Conservation (phyloP, 2,329 filamentous ascomycete species). For the Phyllosticta citribraziliensis region DNA sequence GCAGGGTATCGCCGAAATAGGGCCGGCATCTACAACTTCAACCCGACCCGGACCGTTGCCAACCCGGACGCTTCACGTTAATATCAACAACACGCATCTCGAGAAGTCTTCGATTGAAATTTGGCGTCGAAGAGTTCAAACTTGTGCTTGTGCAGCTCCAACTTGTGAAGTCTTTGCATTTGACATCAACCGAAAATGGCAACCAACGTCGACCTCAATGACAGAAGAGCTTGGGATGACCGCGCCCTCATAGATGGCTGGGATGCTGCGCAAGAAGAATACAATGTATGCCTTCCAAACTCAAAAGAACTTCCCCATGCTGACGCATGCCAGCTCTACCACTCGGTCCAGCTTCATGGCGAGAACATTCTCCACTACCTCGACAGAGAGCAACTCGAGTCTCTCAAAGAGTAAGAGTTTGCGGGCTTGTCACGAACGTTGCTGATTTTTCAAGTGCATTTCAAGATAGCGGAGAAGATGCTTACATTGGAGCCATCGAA, state of each 20-base stretch:
- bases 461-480: not conserved
- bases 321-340: slow-evolving; percentile 22
- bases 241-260: slow-evolving; percentile 25
- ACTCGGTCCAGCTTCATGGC: slow-evolving; percentile 27
- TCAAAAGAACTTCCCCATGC: not conserved
- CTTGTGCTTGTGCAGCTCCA: not conserved
- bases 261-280: slow-evolving; percentile 27
- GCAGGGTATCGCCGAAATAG: slow-evolving; percentile 1
- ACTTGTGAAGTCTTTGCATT: not conserved
- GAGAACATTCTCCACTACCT: slow-evolving; percentile 27
- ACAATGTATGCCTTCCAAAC: slow-evolving; percentile 18
- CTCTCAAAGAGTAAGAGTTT: slow-evolving; percentile 13
- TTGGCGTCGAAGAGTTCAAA: not conserved
- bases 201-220: slow-evolving; percentile 3
- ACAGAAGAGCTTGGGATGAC: slow-evolving; percentile 27
- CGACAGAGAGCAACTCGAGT: slow-evolving; percentile 18
- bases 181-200: not conserved
- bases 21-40: not conserved
- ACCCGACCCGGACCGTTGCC: too few species aligned
- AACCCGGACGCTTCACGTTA: too few species aligned
- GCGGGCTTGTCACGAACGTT: not conserved
- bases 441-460: not conserved
- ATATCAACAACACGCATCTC: too few species aligned
- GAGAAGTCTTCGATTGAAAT: not conserved
- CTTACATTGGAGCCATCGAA: not conserved